These are phyloP conservation scores for Pythium volutum DNA, from an alignment of 352 stramenopile genomes.

Conservation along the genomic window DNA sequence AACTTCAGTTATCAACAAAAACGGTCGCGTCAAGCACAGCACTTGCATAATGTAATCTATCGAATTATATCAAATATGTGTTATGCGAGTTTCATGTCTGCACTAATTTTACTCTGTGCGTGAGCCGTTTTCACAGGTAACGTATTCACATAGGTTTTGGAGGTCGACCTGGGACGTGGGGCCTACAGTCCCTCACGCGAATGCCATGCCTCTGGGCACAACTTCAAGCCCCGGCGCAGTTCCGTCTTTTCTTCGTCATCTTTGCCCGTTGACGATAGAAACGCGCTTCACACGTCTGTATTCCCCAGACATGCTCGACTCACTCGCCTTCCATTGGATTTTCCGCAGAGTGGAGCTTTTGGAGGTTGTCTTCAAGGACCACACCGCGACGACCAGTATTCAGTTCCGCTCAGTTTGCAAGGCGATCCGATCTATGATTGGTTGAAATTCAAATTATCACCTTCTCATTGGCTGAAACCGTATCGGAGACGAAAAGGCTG, in stretches of 20 bases:
- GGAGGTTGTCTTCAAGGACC: background rate
- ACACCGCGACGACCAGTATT: background rate
- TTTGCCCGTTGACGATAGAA: too few relatives aligned
- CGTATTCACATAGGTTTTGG: too few relatives aligned
- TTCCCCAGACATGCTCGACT: too few relatives aligned
- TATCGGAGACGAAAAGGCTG: background rate
- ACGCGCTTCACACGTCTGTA: too few relatives aligned
- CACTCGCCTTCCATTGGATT: too few relatives aligned
- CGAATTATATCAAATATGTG: background rate
- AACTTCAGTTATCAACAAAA: background rate
- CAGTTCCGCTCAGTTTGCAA: too few relatives aligned
- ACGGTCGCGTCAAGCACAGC: background rate
- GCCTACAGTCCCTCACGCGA: background rate
- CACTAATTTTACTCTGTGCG: too few relatives aligned
- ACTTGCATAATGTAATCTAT: background rate
- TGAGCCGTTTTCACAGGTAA: too few relatives aligned
- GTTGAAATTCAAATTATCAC: background rate
- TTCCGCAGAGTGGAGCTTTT: background rate
- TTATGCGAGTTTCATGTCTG: too few relatives aligned
- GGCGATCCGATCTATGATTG: slow-evolving; percentile 6
- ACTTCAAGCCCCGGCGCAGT: background rate
- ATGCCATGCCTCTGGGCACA: background rate
- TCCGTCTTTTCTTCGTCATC: too few relatives aligned
- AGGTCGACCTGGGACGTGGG: background rate
- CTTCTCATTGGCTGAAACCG: background rate